phyloP scores from a whole-genome alignment of 371 early-diverging fungal species.

The Dichotomocladium elegans region DNA sequence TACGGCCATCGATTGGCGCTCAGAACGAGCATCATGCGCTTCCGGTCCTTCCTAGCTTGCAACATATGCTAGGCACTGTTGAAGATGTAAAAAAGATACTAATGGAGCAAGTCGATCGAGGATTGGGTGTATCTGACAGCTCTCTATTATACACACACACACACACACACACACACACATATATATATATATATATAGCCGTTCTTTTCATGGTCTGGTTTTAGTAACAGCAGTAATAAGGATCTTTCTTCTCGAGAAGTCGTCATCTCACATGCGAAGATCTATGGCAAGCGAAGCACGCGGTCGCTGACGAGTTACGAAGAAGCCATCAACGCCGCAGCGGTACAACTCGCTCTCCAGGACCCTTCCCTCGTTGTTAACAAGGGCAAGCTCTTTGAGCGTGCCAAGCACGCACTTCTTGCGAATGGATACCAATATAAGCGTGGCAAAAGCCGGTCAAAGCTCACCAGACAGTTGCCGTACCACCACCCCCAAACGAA shows the following conservation, averaged over 20 bases:
- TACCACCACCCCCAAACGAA: neutral
- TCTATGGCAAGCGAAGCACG: conserved; percentile 50
- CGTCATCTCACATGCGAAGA: conserved; percentile 49
- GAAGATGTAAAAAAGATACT: no score
- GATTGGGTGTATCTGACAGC: neutral
- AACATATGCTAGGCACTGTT: neutral
- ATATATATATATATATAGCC: neutral
- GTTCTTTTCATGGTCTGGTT: neutral
- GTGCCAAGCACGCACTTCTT: conserved; percentile 53
- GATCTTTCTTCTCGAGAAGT: conserved; percentile 27
- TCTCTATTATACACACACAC: neutral
- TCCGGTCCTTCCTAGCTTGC: neutral
- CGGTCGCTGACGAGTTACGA: conserved; percentile 53
- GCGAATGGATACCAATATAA: conserved; percentile 56
- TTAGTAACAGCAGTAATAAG: no score
- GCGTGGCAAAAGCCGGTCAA: conserved; percentile 58
- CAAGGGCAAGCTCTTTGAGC: conserved; percentile 47
- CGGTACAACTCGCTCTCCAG: conserved; percentile 44
- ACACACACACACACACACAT: no score
- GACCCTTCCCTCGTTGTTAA: conserved; percentile 45
- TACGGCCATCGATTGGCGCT: neutral
- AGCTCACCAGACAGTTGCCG: conserved; percentile 22
- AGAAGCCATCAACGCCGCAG: conserved; percentile 53
- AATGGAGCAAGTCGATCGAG: no score
- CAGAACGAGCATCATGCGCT: neutral